Evolutionary conservation across 768 basidiomycete species (phyloP).

Genomic region (Amanita phalloides): DNA sequence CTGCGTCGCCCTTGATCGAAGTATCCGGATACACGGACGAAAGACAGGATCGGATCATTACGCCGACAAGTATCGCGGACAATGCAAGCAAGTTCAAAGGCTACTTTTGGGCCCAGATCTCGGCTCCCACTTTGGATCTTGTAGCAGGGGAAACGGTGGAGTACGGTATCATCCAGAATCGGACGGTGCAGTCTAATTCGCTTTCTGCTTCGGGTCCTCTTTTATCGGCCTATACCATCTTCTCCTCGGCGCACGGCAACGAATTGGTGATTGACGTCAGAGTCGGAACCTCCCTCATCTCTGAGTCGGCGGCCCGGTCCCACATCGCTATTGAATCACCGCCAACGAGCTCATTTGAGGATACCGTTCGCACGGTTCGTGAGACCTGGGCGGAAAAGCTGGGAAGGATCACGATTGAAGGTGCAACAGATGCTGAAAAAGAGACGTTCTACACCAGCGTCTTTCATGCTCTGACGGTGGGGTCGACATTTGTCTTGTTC

Average conservation of each 20-base stretch:
- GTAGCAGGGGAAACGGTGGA: not conserved
- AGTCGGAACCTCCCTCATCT: slow-evolving; percentile 68
- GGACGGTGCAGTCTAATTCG: slow-evolving; percentile 20
- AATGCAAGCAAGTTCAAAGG: slow-evolving; percentile 33
- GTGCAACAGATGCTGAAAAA: slow-evolving; percentile 36
- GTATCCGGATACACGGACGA: slow-evolving; percentile 56
- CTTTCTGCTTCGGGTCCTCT: slow-evolving; percentile 27
- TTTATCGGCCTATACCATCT: slow-evolving; percentile 40
- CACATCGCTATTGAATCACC: slow-evolving; percentile 33
- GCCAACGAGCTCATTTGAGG: slow-evolving; percentile 27
- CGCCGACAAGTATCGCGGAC: slow-evolving; percentile 33
- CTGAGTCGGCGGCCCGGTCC: slow-evolving; percentile 48
- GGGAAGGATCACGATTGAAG: slow-evolving; percentile 36
- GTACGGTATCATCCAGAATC: slow-evolving; percentile 38
- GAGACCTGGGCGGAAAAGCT: slow-evolving; percentile 49
- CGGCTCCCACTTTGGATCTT: slow-evolving; percentile 18
- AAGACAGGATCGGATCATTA: slow-evolving; percentile 61
- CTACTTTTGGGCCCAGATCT: slow-evolving; percentile 53
- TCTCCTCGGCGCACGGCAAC: slow-evolving; percentile 18
- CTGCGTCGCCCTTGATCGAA: slow-evolving; percentile 9
- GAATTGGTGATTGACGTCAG: slow-evolving; percentile 35
- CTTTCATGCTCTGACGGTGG: slow-evolving; percentile 51
- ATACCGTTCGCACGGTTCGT: slow-evolving; percentile 37
- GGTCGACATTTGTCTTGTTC: not conserved
- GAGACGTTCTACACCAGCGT: slow-evolving; percentile 50